A percentile compares a stretch with the other conserved stretches of the same genome.
Evolutionary conservation across 78 protist genomes (phyloP).

Genomic region (Pigoraptor vietnamica): DNA sequence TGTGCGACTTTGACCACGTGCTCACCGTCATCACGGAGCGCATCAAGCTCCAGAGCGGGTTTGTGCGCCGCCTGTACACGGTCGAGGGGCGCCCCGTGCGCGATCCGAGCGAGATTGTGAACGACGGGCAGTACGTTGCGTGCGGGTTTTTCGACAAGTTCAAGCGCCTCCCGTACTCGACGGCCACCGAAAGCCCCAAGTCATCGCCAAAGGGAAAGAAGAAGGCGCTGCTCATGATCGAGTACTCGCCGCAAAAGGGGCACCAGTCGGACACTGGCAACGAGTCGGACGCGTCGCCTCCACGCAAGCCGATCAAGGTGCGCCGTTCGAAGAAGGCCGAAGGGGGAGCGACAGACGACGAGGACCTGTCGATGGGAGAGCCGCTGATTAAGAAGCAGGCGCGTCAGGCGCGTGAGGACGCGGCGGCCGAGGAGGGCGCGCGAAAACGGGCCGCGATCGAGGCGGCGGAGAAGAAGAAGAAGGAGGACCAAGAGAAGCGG

Average conservation of each 20-base stretch:
- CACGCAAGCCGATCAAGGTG: background rate
- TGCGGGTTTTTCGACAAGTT: background rate
- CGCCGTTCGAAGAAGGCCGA: background rate
- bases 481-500: background rate
- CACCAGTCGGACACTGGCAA: background rate
- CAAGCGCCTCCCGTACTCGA: background rate
- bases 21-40: background rate
- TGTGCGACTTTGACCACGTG: background rate
- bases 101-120: background rate
- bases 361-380: background rate
- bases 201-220: background rate
- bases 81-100: background rate
- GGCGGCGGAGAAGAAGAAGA: background rate
- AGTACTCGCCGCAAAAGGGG: background rate
- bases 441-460: background rate
- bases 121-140: background rate
- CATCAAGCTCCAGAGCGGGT: background rate
- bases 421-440: background rate
- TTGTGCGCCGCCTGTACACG: background rate
- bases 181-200: background rate
- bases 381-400: background rate
- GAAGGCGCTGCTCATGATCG: background rate
- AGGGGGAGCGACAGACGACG: background rate
- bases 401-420: background rate
- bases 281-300: background rate